Base-by-base conservation (phyloP, 495 filamentous ascomycete species). In the Penicillium paxilli region DNA sequence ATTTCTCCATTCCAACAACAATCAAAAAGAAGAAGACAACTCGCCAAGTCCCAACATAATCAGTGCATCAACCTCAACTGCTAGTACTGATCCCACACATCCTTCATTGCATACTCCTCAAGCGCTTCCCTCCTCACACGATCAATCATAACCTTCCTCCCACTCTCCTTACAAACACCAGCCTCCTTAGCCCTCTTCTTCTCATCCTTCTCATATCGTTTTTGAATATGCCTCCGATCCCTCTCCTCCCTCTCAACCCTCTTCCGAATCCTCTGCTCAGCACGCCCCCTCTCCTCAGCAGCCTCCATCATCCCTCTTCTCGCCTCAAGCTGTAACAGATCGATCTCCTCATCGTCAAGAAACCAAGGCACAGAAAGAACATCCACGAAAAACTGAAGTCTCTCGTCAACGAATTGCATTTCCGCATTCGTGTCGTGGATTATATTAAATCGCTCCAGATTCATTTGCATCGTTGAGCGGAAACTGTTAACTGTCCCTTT, bases 401-500 rank as follows among this genome's bases (percentile, higher is more conserved):
- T 79, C 68, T 89, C 84, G 21, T 82, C 78, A 84, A 92, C 87
- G n/a, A 90, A 91, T 12, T 67, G 63, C 23, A 89, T 86, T 65
- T 98, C 94, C 21, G 86, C 81, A 54, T 85, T 85, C n/a, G 87
- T 91, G 30, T 85, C 80, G 0, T 56, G 55, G 0, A 93, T 47
- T 0, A 79, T 61, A 42, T 67, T 72, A 17, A 92, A 73, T 24
- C 87, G 86, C 59, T 92, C 87, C 5, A 91, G 67, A 23, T 86
- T 70, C 7, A 97, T 69, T 62, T 96, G 89, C 57, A 73, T 82
- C 22, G 67, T 66, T 0, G 72, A 73, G 35, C 92, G 78, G 60
- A 87, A 96, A 10, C 66, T 65, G 8, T 70, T 77, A 0, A 96
- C 64, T 2, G 77, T 85, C 11, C 92, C 91, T 63, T 95, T 96